Conservation (phyloP, 108 stramenopile genomes). For the Nitzschia sp. region DNA sequence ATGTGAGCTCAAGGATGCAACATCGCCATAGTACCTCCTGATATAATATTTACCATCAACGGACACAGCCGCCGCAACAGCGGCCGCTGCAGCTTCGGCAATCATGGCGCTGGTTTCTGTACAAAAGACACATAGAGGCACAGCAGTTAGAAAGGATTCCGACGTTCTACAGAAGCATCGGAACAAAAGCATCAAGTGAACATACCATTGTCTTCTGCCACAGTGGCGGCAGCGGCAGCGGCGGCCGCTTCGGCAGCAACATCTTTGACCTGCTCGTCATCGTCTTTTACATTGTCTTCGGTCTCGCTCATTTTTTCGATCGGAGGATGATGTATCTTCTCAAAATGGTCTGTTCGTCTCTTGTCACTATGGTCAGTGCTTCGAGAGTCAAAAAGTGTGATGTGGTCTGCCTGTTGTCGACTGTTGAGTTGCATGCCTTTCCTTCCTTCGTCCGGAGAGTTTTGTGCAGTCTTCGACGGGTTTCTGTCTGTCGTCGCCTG, state of each 20-base stretch:
- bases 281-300: conserved; percentile 12
- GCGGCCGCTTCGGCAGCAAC: conserved; percentile 29
- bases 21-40: not conserved
- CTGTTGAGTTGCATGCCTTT: conserved; percentile 1
- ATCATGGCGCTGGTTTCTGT: conserved; percentile 24
- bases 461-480: not conserved
- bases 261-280: conserved; percentile 19
- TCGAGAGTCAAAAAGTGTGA: not conserved
- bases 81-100: conserved; percentile 32
- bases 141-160: not conserved
- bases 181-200: too few species aligned
- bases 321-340: not conserved
- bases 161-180: too few species aligned
- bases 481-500: not conserved
- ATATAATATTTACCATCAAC: conserved; percentile 15
- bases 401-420: conserved; percentile 21
- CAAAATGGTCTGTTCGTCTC: conserved; percentile 3
- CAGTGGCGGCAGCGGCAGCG: conserved; percentile 32
- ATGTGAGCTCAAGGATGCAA: not conserved
- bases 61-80: conserved; percentile 22
- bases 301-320: conserved; percentile 1
- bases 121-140: not conserved
- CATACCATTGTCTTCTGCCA: conserved; percentile 16
- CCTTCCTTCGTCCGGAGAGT: conserved; percentile 15
- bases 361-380: conserved; percentile 7